Evolutionary conservation across 169 alveolate species (phyloP).

Genomic region (Plasmodium gonderi): DNA sequence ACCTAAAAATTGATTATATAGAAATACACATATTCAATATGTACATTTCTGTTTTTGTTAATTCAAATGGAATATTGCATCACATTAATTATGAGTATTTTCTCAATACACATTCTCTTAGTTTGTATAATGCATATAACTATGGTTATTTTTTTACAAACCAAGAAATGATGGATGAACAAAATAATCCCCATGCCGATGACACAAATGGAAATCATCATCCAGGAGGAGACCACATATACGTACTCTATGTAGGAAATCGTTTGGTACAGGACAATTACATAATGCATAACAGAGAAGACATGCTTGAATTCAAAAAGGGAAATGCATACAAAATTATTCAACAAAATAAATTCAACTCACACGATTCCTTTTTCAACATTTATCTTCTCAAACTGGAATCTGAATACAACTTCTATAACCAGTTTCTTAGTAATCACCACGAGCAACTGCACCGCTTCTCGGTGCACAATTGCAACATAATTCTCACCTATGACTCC

Average conservation of each 20-base stretch:
- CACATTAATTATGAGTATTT: constrained; percentile 34
- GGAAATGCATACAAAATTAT: constrained; percentile 24
- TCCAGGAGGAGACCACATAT: neutral
- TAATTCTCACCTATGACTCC: constrained; percentile 30
- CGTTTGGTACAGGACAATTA: constrained; percentile 20
- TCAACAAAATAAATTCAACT: constrained; percentile 6
- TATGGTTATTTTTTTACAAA: constrained; percentile 69
- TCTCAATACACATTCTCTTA: neutral
- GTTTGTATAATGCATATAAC: constrained; percentile 30
- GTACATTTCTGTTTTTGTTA: constrained; percentile 41
- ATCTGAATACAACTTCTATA: constrained; percentile 51
- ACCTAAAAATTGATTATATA: constrained; percentile 33
- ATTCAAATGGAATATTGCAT: constrained; percentile 39
- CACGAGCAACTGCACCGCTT: constrained; percentile 3
- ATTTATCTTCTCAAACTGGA: constrained; percentile 21
- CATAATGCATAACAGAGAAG: constrained; percentile 24
- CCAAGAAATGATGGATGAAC: constrained; percentile 9
- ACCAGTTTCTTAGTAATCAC: neutral
- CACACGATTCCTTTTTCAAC: constrained; percentile 18
- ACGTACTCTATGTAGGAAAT: constrained; percentile 32
- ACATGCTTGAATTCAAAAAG: constrained; percentile 53
- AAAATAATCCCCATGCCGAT: neutral
- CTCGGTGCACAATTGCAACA: constrained; percentile 26
- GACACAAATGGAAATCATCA: neutral
- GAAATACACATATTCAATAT: constrained; percentile 44